Evolutionary conservation across 2,329 filamentous ascomycete species (phyloP), one percentile per base, ranked within the genome.

Genomic region (Cercospora beticola): DNA sequence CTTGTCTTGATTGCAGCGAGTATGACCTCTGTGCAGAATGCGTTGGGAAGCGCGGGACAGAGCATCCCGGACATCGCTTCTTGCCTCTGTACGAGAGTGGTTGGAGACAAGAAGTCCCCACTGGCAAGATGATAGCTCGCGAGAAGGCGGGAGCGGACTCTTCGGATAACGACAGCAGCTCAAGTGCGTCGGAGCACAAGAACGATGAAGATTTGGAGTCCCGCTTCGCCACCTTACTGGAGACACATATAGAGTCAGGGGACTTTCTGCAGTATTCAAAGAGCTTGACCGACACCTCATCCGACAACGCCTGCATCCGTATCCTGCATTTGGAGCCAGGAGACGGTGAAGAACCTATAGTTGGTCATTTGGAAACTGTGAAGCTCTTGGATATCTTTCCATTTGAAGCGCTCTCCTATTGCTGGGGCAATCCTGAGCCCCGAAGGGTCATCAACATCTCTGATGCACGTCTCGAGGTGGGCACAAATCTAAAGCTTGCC

Each of bases 391-490:
- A 58, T 18, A 18, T 30, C 6, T 33, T 33, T 6, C 31, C 62
- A 30, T 67, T 62, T 10, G 65, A 67, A 31, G 65, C 65, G 23
- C 58, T 67, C 7, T 67, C 65, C 2, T 61, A 67, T 30, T 61
- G 58, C 31, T 67, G 65, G 65, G 65, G 65, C 33, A 30, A 46
- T 36, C 57, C 43, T n/a, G 59, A 57, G 23, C 49, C 65, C 8
- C 40, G 43, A 10, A 52, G 30, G 6, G 26, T 33, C 28, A 67
- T 67, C 59, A 62, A 62, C 46, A 33, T 62, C 21, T 57, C 57
- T 46, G 59, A 30, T 2, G 40, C 46, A 23, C 28, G 52, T 18
- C 28, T 67, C 10, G 49, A 67, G 7, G 49, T 67, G 5, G 46
- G 58, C n/a, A 62, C 46, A 23, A 62, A 61, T 46, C 65, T 60